Evolutionary conservation across 2,329 filamentous ascomycete species (phyloP), one percentile per base, ranked within the genome.

Genomic region (Colletotrichum sp.): DNA sequence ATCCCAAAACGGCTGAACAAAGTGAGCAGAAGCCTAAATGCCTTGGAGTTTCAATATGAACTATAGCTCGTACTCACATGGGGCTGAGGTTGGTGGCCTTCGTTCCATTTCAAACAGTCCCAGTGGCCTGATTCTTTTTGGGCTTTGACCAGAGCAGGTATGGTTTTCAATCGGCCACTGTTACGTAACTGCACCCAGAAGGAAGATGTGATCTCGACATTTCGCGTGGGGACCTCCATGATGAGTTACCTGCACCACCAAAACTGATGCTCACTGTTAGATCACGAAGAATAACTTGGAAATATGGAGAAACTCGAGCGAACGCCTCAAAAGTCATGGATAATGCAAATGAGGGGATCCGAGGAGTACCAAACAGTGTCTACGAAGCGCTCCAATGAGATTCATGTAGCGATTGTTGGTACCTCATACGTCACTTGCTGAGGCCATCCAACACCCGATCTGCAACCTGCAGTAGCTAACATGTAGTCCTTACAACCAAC

Each of bases 21-120:
- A 15, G 27, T 58, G 1, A 28, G 55, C 4, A 30, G 16, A 18
- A 32, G 36, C 30, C 12, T 8, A 30, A 9, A 3, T 28, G 5
- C n/a, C n/a, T 22, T 30, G 27, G n/a, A 13, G 43, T 52, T 13
- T 7, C 3, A 4, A 52, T 4, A 13, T 13, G n/a, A 22, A 52
- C 12, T 13, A 58, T 12, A 10, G 13, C 22, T 27, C 1, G 13
- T 28, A 27, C 69, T 66, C 30, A 65, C 69, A 28, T 71, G 69
- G 13, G 69, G 69, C 6, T 34, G 43, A 6, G 69, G 69, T 8
- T 65, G 39, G 60, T 71, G 69, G 16, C 69, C 69, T n/a, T 55
- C 58, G 30, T 71, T 71, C 58, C 60, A 71, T 55, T 58, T 71
- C 39, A 65, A 43, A 48, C 60, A 64, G 52, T 71, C 69, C 69